phyloP scores from a whole-genome alignment of 768 basidiomycete species.

The Pisolithus tinctorius region DNA sequence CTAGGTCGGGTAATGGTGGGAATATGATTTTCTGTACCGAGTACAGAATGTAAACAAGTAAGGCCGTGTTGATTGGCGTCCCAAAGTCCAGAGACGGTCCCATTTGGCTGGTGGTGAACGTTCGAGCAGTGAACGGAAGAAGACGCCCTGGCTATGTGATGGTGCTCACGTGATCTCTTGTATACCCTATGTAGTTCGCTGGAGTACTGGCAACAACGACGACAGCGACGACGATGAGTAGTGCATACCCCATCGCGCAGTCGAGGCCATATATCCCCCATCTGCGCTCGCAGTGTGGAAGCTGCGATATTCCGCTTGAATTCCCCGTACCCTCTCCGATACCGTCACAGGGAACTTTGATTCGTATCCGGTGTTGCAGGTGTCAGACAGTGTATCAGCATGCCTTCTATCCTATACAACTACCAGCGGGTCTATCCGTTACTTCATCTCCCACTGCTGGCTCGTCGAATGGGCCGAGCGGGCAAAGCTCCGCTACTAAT shows the following conservation, averaged over 20 bases:
- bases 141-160: conserved; percentile 9
- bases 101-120: conserved; percentile 14
- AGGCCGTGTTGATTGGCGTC: conserved; percentile 74
- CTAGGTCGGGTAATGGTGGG: conserved; percentile 44
- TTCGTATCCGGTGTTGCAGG: conserved; percentile 64
- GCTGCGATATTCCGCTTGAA: conserved; percentile 53
- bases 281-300: conserved; percentile 53
- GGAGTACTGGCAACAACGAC: background rate
- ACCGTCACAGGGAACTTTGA: conserved; percentile 49
- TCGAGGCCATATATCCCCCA: conserved; percentile 67
- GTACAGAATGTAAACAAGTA: conserved; percentile 75
- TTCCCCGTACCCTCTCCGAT: conserved; percentile 58
- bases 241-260: conserved; percentile 42
- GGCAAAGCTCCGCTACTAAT: conserved; percentile 4
- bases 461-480: conserved; percentile 15
- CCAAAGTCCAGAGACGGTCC: conserved; percentile 43
- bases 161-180: conserved; percentile 19
- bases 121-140: background rate
- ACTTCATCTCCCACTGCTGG: conserved; percentile 9
- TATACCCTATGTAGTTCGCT: too few relatives aligned
- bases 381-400: conserved; percentile 58
- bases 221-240: conserved; percentile 35
- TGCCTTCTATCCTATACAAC: conserved; percentile 61
- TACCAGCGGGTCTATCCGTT: conserved; percentile 27
- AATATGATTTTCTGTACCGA: conserved; percentile 68